Percentiles rank a stretch among this genome's conserved stretches.
Conservation (phyloP, 2,329 filamentous ascomycete species). For the Epichloe brachyelytri region DNA sequence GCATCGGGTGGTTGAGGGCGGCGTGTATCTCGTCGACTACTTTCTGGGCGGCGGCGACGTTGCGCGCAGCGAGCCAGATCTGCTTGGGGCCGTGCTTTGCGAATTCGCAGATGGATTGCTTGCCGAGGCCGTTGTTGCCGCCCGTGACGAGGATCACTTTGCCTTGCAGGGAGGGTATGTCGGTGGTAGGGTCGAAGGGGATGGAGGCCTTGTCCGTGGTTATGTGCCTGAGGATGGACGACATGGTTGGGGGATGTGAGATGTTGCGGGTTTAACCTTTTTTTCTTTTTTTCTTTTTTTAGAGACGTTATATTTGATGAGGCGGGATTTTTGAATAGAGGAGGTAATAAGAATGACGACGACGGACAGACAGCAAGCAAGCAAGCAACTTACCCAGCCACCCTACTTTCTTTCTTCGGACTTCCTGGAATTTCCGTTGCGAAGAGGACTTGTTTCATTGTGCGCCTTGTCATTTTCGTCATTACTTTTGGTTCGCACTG, state of each 20-base stretch:
- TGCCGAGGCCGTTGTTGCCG: slow-evolving; percentile 67
- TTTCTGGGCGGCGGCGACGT: slow-evolving; percentile 21
- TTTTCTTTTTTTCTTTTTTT: neutral
- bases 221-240: neutral
- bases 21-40: slow-evolving; percentile 24
- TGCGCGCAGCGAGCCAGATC: slow-evolving; percentile 20
- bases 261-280: neutral
- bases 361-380: no score
- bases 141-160: slow-evolving; percentile 73
- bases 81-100: slow-evolving; percentile 10
- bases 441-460: no score
- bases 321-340: no score
- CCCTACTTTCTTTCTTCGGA: no score
- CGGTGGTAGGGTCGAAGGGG: slow-evolving; percentile 12
- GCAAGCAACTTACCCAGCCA: no score
- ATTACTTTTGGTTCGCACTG: no score
- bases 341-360: no score
- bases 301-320: no score
- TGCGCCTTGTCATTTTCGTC: no score
- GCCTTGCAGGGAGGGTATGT: slow-evolving; percentile 54
- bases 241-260: neutral
- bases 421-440: no score
- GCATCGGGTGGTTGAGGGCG: slow-evolving; percentile 9
- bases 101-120: slow-evolving; percentile 24
- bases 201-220: neutral